These are phyloP conservation scores for Elymus sibiricus DNA, from an alignment of 176 grass and related monocot genomes.

Conservation along the genomic window DNA sequence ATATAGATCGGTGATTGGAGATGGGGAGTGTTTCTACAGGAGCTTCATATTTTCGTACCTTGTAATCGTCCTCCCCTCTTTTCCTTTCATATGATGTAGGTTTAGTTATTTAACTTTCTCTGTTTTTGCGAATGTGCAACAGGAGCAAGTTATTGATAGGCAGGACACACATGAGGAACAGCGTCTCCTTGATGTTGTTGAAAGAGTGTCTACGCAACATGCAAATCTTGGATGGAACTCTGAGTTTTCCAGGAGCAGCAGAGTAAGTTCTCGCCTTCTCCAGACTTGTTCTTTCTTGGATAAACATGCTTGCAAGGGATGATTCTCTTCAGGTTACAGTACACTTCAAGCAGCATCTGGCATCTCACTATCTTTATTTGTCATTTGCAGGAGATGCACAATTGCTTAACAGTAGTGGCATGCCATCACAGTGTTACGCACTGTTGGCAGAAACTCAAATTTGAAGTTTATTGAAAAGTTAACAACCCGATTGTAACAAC, in stretches of 20 bases:
- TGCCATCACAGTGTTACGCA: constrained; percentile 12
- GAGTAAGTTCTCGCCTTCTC: constrained; percentile 9
- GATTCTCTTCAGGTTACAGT: constrained; percentile 15
- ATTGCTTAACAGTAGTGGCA: constrained; percentile 15
- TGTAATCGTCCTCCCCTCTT: constrained; percentile 14
- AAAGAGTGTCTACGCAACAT: constrained; percentile 19
- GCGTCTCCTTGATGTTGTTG: constrained; percentile 26
- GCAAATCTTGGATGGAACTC: constrained; percentile 2
- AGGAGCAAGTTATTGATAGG: constrained; percentile 49
- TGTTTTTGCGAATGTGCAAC: constrained; percentile 2
- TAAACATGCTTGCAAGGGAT: constrained; percentile 4
- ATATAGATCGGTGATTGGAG: constrained; percentile 25
- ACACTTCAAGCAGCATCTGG: background rate
- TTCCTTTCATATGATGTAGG: constrained; percentile 19
- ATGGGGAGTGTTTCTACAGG: constrained; percentile 50
- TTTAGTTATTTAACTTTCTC: constrained; percentile 14
- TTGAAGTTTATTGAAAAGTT: constrained; percentile 10
- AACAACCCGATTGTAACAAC: constrained; percentile 8
- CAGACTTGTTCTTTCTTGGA: background rate
- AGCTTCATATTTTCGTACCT: constrained; percentile 53
- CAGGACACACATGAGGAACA: constrained; percentile 31
- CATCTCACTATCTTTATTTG: constrained; percentile 16
- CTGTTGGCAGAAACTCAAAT: background rate
- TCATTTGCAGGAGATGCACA: constrained; percentile 27
- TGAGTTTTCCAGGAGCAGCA: background rate